Percentiles rank a stretch among this genome's conserved stretches.
phyloP scores from a whole-genome alignment of 2,329 filamentous ascomycete genomes.

The Torrubiella hemipterigena region DNA sequence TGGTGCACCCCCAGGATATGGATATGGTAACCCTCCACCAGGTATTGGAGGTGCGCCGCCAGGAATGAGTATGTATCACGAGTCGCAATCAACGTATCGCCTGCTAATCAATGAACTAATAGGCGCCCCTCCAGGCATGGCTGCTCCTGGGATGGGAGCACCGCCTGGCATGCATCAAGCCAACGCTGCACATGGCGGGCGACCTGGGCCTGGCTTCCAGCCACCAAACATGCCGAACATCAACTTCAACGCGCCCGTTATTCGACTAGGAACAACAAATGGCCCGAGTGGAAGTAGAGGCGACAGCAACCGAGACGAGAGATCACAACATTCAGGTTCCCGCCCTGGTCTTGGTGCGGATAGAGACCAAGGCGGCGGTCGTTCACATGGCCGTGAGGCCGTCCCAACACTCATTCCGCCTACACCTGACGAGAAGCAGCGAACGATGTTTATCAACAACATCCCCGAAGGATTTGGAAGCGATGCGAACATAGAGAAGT shows the following conservation, averaged over 20 bases:
- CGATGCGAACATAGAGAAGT: slow-evolving; percentile 66
- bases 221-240: slow-evolving; percentile 93
- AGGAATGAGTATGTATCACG: too few species aligned
- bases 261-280: slow-evolving; percentile 73
- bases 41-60: too few species aligned
- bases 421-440: slow-evolving; percentile 78
- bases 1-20: slow-evolving; percentile 63
- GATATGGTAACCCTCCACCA: slow-evolving; percentile 39
- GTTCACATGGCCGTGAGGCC: slow-evolving; percentile 54
- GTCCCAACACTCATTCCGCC: slow-evolving; percentile 67
- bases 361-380: slow-evolving; percentile 53
- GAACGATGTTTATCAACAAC: slow-evolving; percentile 81
- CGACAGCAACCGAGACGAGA: slow-evolving; percentile 21
- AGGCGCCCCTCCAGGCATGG: slow-evolving; percentile 52
- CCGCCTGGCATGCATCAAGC: slow-evolving; percentile 67
- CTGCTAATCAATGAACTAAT: too few species aligned
- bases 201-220: slow-evolving; percentile 76
- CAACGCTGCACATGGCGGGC: slow-evolving; percentile 62
- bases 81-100: too few species aligned
- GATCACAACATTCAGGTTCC: too few species aligned
- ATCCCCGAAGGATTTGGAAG: slow-evolving; percentile 69
- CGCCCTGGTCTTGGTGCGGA: slow-evolving; percentile 46
- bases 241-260: slow-evolving; percentile 95
- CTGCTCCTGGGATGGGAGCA: slow-evolving; percentile 60
- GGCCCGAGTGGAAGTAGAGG: slow-evolving; percentile 30